A percentile compares a stretch with the other conserved stretches of the same genome.
These are phyloP conservation scores for Trichoderma sp. DNA, from an alignment of 2,329 filamentous ascomycete species.

Conservation along the genomic window DNA sequence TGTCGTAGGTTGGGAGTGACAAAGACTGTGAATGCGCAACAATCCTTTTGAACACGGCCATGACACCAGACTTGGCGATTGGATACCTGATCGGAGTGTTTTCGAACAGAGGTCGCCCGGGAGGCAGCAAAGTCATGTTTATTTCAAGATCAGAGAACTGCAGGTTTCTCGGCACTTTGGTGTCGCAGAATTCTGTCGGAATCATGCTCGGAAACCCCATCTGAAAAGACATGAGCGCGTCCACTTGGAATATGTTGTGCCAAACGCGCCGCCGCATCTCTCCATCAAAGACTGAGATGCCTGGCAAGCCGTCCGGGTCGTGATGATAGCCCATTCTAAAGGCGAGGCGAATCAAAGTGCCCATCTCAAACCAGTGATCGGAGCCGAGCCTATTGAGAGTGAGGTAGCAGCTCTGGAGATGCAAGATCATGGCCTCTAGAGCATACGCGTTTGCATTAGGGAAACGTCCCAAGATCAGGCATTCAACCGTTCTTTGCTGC, in stretches of 20 bases:
- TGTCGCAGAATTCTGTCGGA: slow-evolving; percentile 6
- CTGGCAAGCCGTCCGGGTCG: background rate
- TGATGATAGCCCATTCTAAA: slow-evolving; percentile 8
- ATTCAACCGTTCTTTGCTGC: background rate
- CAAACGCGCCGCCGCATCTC: slow-evolving; percentile 9
- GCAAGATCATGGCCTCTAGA: background rate
- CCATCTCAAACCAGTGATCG: slow-evolving; percentile 13
- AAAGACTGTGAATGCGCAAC: background rate
- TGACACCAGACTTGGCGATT: slow-evolving; percentile 2
- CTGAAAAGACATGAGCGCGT: slow-evolving; percentile 6
- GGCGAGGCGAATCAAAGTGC: background rate
- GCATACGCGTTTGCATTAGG: background rate
- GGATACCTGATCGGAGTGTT: background rate
- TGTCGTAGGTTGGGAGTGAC: background rate
- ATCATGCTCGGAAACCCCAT: slow-evolving; percentile 13
- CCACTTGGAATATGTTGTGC: slow-evolving; percentile 6
- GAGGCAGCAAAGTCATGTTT: background rate
- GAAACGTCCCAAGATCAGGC: background rate
- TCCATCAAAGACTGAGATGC: slow-evolving; percentile 7
- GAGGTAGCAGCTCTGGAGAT: background rate
- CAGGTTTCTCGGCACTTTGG: slow-evolving; percentile 7
- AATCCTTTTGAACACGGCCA: slow-evolving; percentile 4
- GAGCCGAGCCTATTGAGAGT: background rate
- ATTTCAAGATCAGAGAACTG: background rate
- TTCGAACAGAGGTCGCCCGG: background rate